Base-by-base conservation (phyloP, 345 rosid species). In the Citropsis articulata region DNA sequence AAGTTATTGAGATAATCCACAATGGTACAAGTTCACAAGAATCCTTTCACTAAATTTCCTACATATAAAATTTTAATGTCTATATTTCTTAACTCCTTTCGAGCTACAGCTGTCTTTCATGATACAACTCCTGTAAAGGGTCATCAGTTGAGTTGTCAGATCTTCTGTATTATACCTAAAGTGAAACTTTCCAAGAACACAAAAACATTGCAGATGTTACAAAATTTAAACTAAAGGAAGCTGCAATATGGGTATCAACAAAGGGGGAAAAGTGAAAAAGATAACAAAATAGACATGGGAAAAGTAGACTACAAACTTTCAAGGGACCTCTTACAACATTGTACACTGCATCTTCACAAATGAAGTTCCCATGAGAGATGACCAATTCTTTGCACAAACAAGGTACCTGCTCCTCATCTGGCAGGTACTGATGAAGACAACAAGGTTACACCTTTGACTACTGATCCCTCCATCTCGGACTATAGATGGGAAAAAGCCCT, bases 381-480 rank as follows among this genome's bases (percentile, higher is more conserved):
- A 68, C 72, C 70, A 30, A 77, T 60, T 59, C 73, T 16, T 14
- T 60, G 72, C 72, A 55, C 53, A 64, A 75, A 76, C 73, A 75
- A 57, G 68, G 66, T n/a, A 5, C 68, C 77, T 38, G 69, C 73
- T 79, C 83, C 78, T 76, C 64, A 10, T 30, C 71, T 31, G 64
- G 73, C 66, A 75, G 55, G 71, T 69, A 40, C 69, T 72, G 72
- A 40, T 50, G 69, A 76, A 31, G 35, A 78, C 36, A 33, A 69
- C 7, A 77, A 53, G 35, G 74, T 36, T 36, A 66, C 69, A 21
- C 33, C 76, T 65, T 67, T 74, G 73, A 72, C 77, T 85, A 88
- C 53, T 88, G 88, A 78, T 83, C 87, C 79, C 90, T 90, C 98
- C 97, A 91, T 83, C 88, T 86, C 64, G 98, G 98, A 82, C 98